Base-by-base conservation (phyloP, 768 basidiomycete species). In the Serendipita sp. region DNA sequence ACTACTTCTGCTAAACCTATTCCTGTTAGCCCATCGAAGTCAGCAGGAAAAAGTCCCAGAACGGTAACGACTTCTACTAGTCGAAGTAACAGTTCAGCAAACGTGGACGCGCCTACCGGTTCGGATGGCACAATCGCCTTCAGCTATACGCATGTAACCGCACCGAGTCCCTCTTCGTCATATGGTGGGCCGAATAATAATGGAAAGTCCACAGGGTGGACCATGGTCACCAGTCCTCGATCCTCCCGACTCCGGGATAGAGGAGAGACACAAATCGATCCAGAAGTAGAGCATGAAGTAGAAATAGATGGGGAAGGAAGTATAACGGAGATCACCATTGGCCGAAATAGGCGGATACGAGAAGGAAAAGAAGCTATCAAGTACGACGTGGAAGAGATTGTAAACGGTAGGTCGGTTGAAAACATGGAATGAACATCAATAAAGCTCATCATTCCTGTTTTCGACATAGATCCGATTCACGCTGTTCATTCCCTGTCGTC, bases 121-220 rank as follows among this genome's bases (percentile, higher is more conserved):
- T 60, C 64, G 14, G 45, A 28, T 13, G 65, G 65, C 30, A 58
- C 83, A 30, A 77, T 90, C 22, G 81, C 85, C 38, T 86, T 84
- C 66, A 90, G 88, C 9, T 91, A 88, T 72, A 91, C 88, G 51
- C 87, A 90, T 72, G 73, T 91, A 41, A 79, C 77, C 65, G 82
- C 82, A 2, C 88, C 88, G 24, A 82, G 82, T 71, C 82, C 85
- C 9, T 22, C 22, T 31, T 31, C 61, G 34, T n/a, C 30, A 24
- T 22, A 44, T 31, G 30, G 71, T 68, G 30, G 60, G 67, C 30
- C 75, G 72, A 61, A 70, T 75, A 20, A 74, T 77, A 38, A 60
- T 82, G 82, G 71, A 78, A 79, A 70, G 84, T 84, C 48, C 38
- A 62, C 67, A 17, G 69, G 69, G 1, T 91, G 88, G 88, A 90